Conservation (phyloP, 2,329 filamentous ascomycete genomes). For the Penicillium sp. region DNA sequence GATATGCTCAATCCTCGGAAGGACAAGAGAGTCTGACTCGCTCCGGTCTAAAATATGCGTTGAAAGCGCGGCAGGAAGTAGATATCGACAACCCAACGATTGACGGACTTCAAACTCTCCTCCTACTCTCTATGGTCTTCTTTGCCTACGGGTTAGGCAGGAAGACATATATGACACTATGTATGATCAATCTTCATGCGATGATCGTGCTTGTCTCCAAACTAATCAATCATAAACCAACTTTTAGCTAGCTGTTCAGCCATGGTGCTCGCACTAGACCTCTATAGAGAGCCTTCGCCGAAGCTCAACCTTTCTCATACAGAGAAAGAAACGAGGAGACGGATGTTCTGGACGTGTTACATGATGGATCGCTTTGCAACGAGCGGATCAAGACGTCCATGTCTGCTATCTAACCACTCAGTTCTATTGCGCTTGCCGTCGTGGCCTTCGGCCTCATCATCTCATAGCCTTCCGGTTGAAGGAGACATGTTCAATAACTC, state of each 20-base stretch:
- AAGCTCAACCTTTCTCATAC: conserved; percentile 59
- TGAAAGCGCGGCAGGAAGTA: conserved; percentile 64
- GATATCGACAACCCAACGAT: conserved; percentile 78
- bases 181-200: conserved; percentile 44
- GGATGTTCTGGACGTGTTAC: conserved; percentile 88
- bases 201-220: background rate
- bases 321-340: conserved; percentile 71
- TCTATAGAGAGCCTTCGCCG: conserved; percentile 70
- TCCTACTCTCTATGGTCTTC: conserved; percentile 71
- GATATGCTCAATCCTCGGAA: conserved; percentile 65
- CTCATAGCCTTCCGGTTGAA: conserved; percentile 60
- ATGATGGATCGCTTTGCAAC: conserved; percentile 79
- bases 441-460: conserved; percentile 53
- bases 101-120: conserved; percentile 69
- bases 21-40: conserved; percentile 65
- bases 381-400: conserved; percentile 76
- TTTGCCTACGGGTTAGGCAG: conserved; percentile 75
- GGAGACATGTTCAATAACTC: conserved; percentile 79
- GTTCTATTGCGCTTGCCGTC: conserved; percentile 72
- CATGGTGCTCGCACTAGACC: conserved; percentile 77
- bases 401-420: conserved; percentile 72
- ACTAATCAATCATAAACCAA: background rate
- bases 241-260: conserved; percentile 66
- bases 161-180: conserved; percentile 80
- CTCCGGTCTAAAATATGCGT: conserved; percentile 68